Percentiles rank a stretch among this genome's conserved stretches.
Evolutionary conservation across 129 eudicot species (phyloP).

Genomic region (Flaveria linearis): DNA sequence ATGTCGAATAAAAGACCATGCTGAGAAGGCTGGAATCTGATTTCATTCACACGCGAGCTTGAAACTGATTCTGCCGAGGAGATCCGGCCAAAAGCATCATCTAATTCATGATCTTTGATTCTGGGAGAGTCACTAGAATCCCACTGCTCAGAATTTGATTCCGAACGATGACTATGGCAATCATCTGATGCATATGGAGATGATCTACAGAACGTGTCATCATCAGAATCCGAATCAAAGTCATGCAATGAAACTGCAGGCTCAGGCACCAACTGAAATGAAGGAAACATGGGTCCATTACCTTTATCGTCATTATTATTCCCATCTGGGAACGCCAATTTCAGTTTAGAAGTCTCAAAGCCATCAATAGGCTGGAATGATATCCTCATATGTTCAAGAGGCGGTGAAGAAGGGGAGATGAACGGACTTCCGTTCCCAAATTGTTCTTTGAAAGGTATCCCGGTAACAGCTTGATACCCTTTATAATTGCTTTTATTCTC

Average conservation of each 20-base stretch:
- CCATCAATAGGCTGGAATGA: constrained; percentile 85
- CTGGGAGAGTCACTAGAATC: constrained; percentile 63
- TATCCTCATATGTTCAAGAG: constrained; percentile 91
- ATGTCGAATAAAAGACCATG: constrained; percentile 51
- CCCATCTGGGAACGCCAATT: constrained; percentile 71
- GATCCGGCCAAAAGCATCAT: constrained; percentile 62
- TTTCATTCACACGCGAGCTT: constrained; percentile 47
- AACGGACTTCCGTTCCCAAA: constrained; percentile 40
- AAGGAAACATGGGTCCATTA: constrained; percentile 60
- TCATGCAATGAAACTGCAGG: constrained; percentile 46
- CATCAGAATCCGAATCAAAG: constrained; percentile 55
- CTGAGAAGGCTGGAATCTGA: constrained; percentile 39
- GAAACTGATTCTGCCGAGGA: constrained; percentile 76
- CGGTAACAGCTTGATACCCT: constrained; percentile 37
- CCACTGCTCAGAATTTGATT: constrained; percentile 88
- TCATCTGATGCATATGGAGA: constrained; percentile 76
- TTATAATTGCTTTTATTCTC: constrained; percentile 32
- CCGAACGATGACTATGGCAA: constrained; percentile 55
- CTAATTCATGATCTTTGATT: constrained; percentile 50
- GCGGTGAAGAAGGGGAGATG: constrained; percentile 73
- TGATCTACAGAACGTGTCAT: constrained; percentile 84
- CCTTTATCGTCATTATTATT: constrained; percentile 40
- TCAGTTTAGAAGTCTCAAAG: constrained; percentile 62
- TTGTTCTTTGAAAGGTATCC: constrained; percentile 46
- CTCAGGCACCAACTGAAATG: constrained; percentile 94